phyloP scores from a whole-genome alignment of 2,329 filamentous ascomycete species.

The Pezicula carpinea region DNA sequence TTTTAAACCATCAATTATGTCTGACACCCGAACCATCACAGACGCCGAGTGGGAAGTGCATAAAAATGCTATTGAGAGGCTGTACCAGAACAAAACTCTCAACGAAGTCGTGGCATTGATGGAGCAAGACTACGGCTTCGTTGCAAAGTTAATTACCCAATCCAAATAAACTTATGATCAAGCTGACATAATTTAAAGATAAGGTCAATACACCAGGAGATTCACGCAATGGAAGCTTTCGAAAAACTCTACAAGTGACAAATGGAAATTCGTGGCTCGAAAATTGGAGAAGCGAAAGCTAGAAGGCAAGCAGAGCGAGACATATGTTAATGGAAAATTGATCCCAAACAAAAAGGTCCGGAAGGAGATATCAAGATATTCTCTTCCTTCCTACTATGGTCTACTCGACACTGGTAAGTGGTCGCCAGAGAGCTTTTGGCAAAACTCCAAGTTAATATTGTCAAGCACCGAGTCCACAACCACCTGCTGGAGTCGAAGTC shows the following conservation, averaged over 20 bases:
- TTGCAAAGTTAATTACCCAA: constrained; percentile 8
- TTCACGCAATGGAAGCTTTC: constrained; percentile 10
- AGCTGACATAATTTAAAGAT: constrained; percentile 4
- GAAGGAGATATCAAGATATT: constrained; percentile 9
- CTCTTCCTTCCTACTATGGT: constrained; percentile 4
- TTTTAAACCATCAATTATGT: not conserved
- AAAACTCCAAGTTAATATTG: constrained; percentile 4
- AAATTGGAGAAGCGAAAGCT: constrained; percentile 11
- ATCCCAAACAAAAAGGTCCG: constrained; percentile 6
- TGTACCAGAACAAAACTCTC: constrained; percentile 8
- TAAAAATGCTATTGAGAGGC: constrained; percentile 6
- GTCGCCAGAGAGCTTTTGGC: not conserved
- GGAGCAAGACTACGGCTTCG: constrained; percentile 7
- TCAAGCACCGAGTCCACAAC: constrained; percentile 9
- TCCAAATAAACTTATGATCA: too few species aligned
- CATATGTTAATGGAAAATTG: constrained; percentile 9
- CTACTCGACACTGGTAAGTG: constrained; percentile 6
- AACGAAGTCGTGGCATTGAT: constrained; percentile 9
- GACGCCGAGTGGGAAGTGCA: constrained; percentile 11
- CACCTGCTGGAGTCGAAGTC: constrained; percentile 11
- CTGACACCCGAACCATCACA: constrained; percentile 6
- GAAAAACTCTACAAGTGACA: constrained; percentile 11
- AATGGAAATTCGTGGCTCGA: constrained; percentile 10
- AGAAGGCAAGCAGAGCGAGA: constrained; percentile 12
- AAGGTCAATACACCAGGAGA: constrained; percentile 13